Conservation (phyloP, 805 yeast species). For the Kazachstania africana region DNA sequence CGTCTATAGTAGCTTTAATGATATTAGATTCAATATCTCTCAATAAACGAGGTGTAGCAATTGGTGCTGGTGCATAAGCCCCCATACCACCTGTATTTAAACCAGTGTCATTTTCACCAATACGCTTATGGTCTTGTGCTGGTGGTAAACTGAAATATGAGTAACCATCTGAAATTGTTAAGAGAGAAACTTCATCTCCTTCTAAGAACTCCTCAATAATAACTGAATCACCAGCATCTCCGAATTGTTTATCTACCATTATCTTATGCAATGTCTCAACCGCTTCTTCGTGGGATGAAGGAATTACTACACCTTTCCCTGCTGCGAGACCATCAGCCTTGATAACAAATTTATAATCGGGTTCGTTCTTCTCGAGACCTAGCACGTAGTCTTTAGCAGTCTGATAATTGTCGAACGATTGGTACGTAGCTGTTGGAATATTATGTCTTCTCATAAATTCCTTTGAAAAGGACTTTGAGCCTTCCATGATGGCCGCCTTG, state of each 20-base stretch:
- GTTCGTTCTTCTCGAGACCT: too few relatives aligned
- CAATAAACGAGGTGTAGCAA: constrained; percentile 69
- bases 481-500: constrained; percentile 89
- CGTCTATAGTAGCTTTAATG: constrained; percentile 84
- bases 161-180: constrained; percentile 91
- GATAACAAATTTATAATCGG: constrained; percentile 71
- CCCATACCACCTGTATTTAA: constrained; percentile 99
- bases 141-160: constrained; percentile 84
- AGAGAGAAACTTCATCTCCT: constrained; percentile 91
- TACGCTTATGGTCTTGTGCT: constrained; percentile 96
- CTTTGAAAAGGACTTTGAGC: constrained; percentile 90
- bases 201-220: constrained; percentile 93
- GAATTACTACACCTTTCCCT: constrained; percentile 96
- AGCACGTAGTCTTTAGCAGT: constrained; percentile 57
- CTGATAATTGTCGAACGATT: constrained; percentile 67
- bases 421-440: constrained; percentile 90
- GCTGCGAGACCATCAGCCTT: constrained; percentile 98
- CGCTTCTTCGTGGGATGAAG: constrained; percentile 76
- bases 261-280: constrained; percentile 69
- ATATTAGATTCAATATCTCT: constrained; percentile 60
- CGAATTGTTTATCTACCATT: constrained; percentile 84
- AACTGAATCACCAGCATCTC: constrained; percentile 87
- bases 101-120: constrained; percentile 88
- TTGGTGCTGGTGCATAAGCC: constrained; percentile 96
- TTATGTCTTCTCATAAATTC: constrained; percentile 83